Evolutionary conservation across 495 filamentous ascomycete species (phyloP).

Genomic region (Glonium stellatum): DNA sequence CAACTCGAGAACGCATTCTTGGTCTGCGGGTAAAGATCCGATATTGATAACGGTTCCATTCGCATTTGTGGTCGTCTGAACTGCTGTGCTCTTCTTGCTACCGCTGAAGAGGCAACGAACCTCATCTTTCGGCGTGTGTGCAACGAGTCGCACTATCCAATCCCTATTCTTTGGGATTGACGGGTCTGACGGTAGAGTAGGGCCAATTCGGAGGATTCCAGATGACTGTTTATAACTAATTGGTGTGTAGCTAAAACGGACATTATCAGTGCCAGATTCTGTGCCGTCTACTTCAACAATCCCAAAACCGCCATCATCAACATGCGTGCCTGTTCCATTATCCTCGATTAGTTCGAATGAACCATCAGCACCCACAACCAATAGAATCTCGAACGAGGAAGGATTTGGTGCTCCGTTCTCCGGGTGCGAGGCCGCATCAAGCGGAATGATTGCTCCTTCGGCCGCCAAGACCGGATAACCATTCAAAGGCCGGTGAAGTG

Average conservation of each 20-base stretch:
- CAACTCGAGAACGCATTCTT: constrained; percentile 20
- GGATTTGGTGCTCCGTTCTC: constrained; percentile 42
- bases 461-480: constrained; percentile 46
- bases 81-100: constrained; percentile 17
- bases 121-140: constrained; percentile 8
- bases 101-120: constrained; percentile 15
- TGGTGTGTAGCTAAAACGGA: constrained; percentile 21
- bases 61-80: constrained; percentile 7
- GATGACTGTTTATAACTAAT: constrained; percentile 27
- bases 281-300: constrained; percentile 21
- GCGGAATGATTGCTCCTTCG: constrained; percentile 50
- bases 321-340: constrained; percentile 23
- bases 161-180: constrained; percentile 22
- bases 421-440: constrained; percentile 37
- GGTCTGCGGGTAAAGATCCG: constrained; percentile 6
- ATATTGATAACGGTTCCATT: constrained; percentile 20
- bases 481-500: constrained; percentile 40
- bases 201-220: constrained; percentile 22
- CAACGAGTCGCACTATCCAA: constrained; percentile 21
- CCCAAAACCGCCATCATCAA: constrained; percentile 23
- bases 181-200: constrained; percentile 18
- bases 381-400: constrained; percentile 38
- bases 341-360: constrained; percentile 41
- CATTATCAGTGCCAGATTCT: constrained; percentile 13
- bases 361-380: constrained; percentile 49